Evolutionary conservation across 352 stramenopile species (phyloP).

Genomic region (Phytophthora colocasiae): DNA sequence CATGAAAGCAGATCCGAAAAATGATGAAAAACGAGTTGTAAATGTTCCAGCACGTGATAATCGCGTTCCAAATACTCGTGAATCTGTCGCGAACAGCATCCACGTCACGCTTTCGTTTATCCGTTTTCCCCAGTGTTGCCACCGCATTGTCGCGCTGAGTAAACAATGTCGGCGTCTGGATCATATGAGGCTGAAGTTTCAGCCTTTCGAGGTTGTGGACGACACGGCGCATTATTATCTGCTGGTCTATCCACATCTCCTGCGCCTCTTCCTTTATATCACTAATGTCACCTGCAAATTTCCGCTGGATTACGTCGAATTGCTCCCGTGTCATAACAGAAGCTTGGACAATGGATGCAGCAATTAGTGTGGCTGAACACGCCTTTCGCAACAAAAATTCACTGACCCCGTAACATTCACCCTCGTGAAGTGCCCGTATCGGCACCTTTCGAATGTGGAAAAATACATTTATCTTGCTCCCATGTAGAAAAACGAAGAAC

Average conservation of each 20-base stretch:
- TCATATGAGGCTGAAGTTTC: slow-evolving; percentile 66
- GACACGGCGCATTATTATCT: slow-evolving; percentile 40
- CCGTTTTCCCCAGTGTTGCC: not conserved
- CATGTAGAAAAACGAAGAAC: slow-evolving; percentile 69
- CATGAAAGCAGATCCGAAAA: slow-evolving; percentile 76
- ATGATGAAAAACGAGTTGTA: slow-evolving; percentile 77
- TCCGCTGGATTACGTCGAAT: slow-evolving; percentile 69
- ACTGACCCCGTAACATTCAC: slow-evolving; percentile 73
- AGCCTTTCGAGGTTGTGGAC: slow-evolving; percentile 52
- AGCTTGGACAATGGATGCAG: slow-evolving; percentile 57
- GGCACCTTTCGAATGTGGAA: slow-evolving; percentile 51
- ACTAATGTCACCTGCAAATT: slow-evolving; percentile 62
- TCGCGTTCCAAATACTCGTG: slow-evolving; percentile 53
- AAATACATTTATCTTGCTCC: slow-evolving; percentile 69
- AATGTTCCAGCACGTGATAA: slow-evolving; percentile 71
- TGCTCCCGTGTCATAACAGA: slow-evolving; percentile 80
- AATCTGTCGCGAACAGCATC: slow-evolving; percentile 38
- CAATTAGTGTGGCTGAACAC: slow-evolving; percentile 55
- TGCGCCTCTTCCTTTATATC: slow-evolving; percentile 60
- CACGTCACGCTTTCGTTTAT: slow-evolving; percentile 10
- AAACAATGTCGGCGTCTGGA: slow-evolving; percentile 63
- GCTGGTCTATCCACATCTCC: slow-evolving; percentile 48
- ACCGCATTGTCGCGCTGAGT: slow-evolving; percentile 46
- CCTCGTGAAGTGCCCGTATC: slow-evolving; percentile 62
- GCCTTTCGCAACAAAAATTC: slow-evolving; percentile 69